Percentiles rank a stretch among this genome's conserved stretches.
phyloP scores from a whole-genome alignment of 2,329 filamentous ascomycete species.

The Aphanocladium album region DNA sequence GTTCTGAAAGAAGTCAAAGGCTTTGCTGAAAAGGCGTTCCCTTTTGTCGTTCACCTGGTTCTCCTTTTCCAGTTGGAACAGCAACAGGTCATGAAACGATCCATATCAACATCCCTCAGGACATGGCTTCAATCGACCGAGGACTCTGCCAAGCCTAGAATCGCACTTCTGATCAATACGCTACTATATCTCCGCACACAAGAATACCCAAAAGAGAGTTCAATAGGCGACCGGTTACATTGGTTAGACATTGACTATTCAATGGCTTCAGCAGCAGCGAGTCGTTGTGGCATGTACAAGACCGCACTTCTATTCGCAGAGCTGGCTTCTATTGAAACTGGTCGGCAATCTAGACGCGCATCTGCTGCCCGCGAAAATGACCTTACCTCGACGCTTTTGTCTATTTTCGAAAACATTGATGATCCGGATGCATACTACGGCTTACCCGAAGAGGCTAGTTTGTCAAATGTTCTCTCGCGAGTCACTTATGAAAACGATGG shows the following conservation, averaged over 20 bases:
- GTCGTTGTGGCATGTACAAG: conserved; percentile 77
- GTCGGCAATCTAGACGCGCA: conserved; percentile 60
- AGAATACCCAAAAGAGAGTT: conserved; percentile 66
- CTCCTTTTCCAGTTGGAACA: conserved; percentile 63
- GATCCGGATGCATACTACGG: conserved; percentile 97
- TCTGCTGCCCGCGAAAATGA: conserved; percentile 51
- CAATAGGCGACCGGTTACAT: conserved; percentile 68
- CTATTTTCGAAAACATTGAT: conserved; percentile 87
- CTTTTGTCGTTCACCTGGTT: conserved; percentile 79
- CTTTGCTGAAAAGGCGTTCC: conserved; percentile 70
- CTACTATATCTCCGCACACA: conserved; percentile 88
- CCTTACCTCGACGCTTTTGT: conserved; percentile 65
- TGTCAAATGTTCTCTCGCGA: conserved; percentile 72
- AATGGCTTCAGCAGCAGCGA: conserved; percentile 65
- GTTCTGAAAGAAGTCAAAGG: conserved; percentile 61
- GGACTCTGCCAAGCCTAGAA: conserved; percentile 50
- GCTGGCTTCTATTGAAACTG: conserved; percentile 54
- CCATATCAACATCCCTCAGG: conserved; percentile 61
- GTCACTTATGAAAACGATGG: conserved; percentile 89
- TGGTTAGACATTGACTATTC: conserved; percentile 85
- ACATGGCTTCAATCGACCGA: conserved; percentile 51
- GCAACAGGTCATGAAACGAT: conserved; percentile 53
- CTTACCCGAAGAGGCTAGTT: conserved; percentile 68
- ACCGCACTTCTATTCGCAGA: conserved; percentile 81
- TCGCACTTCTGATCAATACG: conserved; percentile 69